phyloP scores from a whole-genome alignment of 441 rosid genomes.

The Omphalea diandra region DNA sequence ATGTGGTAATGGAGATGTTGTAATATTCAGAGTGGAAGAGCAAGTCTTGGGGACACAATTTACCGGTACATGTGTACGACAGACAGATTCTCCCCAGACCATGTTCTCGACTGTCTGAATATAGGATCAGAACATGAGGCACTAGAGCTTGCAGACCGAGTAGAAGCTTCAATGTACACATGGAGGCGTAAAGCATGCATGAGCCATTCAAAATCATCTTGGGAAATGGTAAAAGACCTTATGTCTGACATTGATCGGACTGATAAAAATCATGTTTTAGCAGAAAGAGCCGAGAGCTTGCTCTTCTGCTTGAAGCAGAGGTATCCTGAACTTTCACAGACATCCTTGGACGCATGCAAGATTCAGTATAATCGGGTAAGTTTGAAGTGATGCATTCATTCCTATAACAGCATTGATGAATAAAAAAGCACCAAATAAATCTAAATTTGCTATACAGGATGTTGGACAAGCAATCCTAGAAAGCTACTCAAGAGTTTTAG shows the following conservation, averaged over 20 bases:
- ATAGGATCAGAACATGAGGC: constrained; percentile 95
- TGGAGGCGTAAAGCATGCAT: constrained; percentile 76
- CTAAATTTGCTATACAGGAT: constrained; percentile 49
- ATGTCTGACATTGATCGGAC: constrained; percentile 68
- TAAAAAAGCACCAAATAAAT: background rate
- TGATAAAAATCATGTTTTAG: constrained; percentile 75
- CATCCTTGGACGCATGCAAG: constrained; percentile 89
- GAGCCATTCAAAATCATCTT: no score
- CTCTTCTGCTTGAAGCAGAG: constrained; percentile 81
- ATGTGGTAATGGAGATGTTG: no score
- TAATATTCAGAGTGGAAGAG: constrained; percentile 74
- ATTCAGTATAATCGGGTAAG: constrained; percentile 88
- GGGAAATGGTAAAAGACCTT: constrained; percentile 88
- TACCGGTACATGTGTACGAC: constrained; percentile 71
- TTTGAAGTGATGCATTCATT: background rate
- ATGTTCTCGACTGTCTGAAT: constrained; percentile 81
- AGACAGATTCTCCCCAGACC: constrained; percentile 79
- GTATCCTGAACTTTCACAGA: constrained; percentile 92
- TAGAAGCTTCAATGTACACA: constrained; percentile 78
- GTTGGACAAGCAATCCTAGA: constrained; percentile 89
- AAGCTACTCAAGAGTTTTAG: constrained; percentile 92
- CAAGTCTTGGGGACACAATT: constrained; percentile 76
- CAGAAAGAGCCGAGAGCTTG: constrained; percentile 85
- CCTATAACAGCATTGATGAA: no score
- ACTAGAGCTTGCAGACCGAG: constrained; percentile 88